Percentiles rank a stretch among this genome's conserved stretches.
phyloP scores from a whole-genome alignment of 2,329 filamentous ascomycete genomes.

The Cladophialophora bantiana region DNA sequence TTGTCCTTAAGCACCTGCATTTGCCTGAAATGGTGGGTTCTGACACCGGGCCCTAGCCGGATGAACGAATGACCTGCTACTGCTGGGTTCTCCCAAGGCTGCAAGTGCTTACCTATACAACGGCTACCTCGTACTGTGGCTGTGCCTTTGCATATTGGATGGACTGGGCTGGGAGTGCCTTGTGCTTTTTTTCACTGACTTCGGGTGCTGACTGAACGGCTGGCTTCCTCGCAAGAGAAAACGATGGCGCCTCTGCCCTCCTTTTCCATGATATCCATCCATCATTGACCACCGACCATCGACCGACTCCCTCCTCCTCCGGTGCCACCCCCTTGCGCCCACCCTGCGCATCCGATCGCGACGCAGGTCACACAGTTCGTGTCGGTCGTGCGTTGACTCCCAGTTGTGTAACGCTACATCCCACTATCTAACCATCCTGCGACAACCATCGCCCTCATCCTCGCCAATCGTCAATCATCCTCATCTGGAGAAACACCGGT shows the following conservation, averaged over 20 bases:
- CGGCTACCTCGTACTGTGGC: no score
- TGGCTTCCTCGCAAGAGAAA: neutral
- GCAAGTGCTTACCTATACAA: neutral
- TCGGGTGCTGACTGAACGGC: neutral
- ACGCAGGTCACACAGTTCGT: conserved; percentile 17
- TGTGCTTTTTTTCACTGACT: neutral
- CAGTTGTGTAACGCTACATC: conserved; percentile 20
- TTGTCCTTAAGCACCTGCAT: no score
- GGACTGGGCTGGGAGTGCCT: conserved; percentile 3
- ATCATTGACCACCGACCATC: neutral
- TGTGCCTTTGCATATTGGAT: neutral
- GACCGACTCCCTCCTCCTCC: neutral
- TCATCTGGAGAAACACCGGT: conserved; percentile 16
- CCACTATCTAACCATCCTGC: conserved; percentile 16
- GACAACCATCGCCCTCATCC: conserved; percentile 4
- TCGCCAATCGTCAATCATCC: conserved; percentile 6
- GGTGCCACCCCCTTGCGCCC: neutral
- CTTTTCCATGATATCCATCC: neutral
- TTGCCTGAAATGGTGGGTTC: neutral
- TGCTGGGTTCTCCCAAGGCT: neutral
- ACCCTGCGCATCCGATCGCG: conserved; percentile 5
- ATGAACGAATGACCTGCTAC: neutral
- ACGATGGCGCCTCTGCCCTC: no score
- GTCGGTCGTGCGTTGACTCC: conserved; percentile 3
- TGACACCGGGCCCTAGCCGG: neutral